These are phyloP conservation scores for Exophiala dermatitidis DNA, from an alignment of 2,329 filamentous ascomycete genomes.

Conservation along the genomic window DNA sequence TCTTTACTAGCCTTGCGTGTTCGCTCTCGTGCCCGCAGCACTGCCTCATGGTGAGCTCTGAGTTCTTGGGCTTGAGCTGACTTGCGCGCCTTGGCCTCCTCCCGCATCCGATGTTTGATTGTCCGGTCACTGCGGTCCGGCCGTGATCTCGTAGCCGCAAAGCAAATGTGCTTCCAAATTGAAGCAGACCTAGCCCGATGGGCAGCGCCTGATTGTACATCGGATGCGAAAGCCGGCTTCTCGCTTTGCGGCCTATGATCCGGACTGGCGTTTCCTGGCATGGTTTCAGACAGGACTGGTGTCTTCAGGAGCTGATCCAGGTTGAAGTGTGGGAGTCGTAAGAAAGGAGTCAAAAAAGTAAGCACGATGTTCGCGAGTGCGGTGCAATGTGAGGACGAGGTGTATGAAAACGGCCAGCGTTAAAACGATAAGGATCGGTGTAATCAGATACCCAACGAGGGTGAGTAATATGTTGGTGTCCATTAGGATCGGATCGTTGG, in stretches of 20 bases:
- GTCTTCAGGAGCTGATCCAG: neutral
- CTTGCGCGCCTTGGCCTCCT: constrained; percentile 1
- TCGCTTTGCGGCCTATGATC: neutral
- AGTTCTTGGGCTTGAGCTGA: neutral
- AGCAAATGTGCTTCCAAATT: neutral
- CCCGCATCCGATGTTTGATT: neutral
- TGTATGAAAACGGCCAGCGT: constrained; percentile 21
- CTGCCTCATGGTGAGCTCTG: neutral
- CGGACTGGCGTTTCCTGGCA: neutral
- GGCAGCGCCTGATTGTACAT: neutral
- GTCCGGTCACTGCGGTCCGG: neutral
- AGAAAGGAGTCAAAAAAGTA: constrained; percentile 10
- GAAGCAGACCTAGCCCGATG: neutral
- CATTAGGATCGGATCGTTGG: constrained; percentile 7
- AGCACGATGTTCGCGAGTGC: constrained; percentile 9
- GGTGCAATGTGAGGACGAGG: constrained; percentile 15
- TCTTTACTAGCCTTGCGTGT: constrained; percentile 7
- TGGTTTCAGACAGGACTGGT: constrained; percentile 2
- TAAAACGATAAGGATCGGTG: constrained; percentile 20
- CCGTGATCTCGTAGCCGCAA: neutral
- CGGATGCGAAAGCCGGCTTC: too few relatives aligned
- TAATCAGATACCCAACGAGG: constrained; percentile 13
- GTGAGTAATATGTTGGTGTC: constrained; percentile 8
- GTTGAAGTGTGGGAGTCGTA: constrained; percentile 2
- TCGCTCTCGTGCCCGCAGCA: neutral